Evolutionary conservation across 306 rosid genomes (phyloP).

Genomic region (Bauhinia variegata): DNA sequence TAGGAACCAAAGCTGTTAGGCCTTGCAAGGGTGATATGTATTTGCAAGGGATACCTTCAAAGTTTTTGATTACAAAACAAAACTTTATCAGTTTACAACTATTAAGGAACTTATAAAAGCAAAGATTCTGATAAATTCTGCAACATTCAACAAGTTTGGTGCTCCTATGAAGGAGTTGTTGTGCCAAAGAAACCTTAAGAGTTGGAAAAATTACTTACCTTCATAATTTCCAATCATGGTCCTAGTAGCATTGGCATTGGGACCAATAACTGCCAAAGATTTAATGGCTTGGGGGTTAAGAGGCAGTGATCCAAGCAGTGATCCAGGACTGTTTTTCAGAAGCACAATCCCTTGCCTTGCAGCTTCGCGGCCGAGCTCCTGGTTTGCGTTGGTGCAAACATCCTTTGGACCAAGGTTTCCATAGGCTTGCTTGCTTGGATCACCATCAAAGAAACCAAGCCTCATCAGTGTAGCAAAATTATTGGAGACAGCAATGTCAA

Average conservation of each 20-base stretch:
- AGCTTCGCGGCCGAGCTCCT: slow-evolving; percentile 81
- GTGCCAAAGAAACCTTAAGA: not conserved
- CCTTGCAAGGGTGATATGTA: slow-evolving; percentile 86
- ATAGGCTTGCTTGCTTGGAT: slow-evolving; percentile 73
- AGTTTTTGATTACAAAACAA: slow-evolving; percentile 7
- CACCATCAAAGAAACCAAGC: slow-evolving; percentile 93
- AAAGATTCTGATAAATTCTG: too few relatives aligned
- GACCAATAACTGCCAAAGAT: slow-evolving; percentile 90
- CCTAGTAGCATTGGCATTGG: slow-evolving; percentile 87
- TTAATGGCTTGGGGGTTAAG: slow-evolving; percentile 68
- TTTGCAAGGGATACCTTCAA: slow-evolving; percentile 86
- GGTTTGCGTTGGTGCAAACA: slow-evolving; percentile 76
- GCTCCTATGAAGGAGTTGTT: too few relatives aligned
- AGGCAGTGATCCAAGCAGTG: too few relatives aligned
- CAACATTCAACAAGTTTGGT: too few relatives aligned
- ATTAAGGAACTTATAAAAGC: too few relatives aligned
- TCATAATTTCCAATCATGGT: slow-evolving; percentile 93
- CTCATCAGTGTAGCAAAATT: slow-evolving; percentile 86
- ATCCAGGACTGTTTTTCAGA: too few relatives aligned
- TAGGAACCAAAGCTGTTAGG: slow-evolving; percentile 66
- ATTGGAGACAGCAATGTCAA: slow-evolving; percentile 77
- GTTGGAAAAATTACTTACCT: slow-evolving; percentile 49
- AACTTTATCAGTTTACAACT: too few relatives aligned
- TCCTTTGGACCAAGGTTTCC: slow-evolving; percentile 94
- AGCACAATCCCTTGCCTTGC: slow-evolving; percentile 97